Evolutionary conservation across 2,329 filamentous ascomycete species (phyloP), one percentile per base, ranked within the genome.

Genomic region (Cordyceps pruinosa): DNA sequence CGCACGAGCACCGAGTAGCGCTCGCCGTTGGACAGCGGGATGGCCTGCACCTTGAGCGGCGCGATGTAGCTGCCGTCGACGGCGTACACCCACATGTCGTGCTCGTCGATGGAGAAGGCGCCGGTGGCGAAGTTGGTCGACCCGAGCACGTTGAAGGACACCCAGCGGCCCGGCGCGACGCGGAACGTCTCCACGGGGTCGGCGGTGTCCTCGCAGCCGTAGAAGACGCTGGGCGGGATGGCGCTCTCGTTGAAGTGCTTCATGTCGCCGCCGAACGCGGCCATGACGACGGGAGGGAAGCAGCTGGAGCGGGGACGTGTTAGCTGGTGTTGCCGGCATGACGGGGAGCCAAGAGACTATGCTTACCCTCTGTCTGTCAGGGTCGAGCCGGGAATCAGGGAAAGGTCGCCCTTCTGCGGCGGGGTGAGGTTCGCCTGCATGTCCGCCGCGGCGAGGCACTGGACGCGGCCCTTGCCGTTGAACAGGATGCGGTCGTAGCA

Each of bases 401-500:
- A 37, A 0, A 77, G 61, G 4, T 69, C 66, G 0, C 34, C 30
- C 51, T 65, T 63, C 35, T 77, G 74, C 3, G 65, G 57, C 0
- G 66, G 60, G 6, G 59, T 69, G 19, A 72, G 59, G 7, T 74
- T 71, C 2, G 70, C 63, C 30, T 72, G 67, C 5, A 83, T 71
- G 39, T 78, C 70, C 5, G 72, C 71, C 6, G 70, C 68, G 0
- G 73, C 65, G 41, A 78, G 71, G 64, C 83, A 86, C 48, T 77
- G 69, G 0, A 82, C 77, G 1, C 73, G 72, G 3, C 83, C 83
- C 61, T 83, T 81, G 25, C 84, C 84, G 58, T 87, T 86, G 51
- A 87, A 73, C 12, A 87, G 68, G 15, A 87, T 70, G 0, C 82
- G 77, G 63, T 86, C 83, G 60, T 81, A 81, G 69, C 84, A 87